Evolutionary conservation across 1,284 basidiomycete species (phyloP).

Genomic region (Boletellus sp.): DNA sequence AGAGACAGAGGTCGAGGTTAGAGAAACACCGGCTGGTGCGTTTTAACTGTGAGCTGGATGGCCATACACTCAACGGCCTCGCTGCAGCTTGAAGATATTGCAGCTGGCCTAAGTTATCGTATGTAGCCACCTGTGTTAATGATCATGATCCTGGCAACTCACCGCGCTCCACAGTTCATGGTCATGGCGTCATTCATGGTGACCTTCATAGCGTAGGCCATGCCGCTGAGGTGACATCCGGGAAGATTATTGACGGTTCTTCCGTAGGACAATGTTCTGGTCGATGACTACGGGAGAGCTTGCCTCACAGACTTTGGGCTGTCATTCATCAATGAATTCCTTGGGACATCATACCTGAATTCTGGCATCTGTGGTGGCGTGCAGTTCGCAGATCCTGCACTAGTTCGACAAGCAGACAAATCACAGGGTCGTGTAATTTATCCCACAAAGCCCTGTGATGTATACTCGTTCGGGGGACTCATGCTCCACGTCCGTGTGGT

Average conservation of each 20-base stretch:
- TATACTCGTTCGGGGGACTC: conserved; percentile 34
- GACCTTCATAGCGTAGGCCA: conserved; percentile 28
- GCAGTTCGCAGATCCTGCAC: conserved; percentile 37
- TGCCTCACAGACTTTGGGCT: conserved; percentile 37
- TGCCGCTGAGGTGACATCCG: not conserved
- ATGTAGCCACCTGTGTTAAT: conserved; percentile 7
- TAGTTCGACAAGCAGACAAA: conserved; percentile 16
- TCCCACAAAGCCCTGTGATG: conserved; percentile 27
- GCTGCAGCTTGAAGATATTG: conserved; percentile 24
- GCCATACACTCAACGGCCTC: not conserved
- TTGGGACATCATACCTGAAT: conserved; percentile 33
- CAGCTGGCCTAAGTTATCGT: conserved; percentile 28
- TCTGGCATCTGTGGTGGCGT: conserved; percentile 31
- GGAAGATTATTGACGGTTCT: not conserved
- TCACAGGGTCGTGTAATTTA: conserved; percentile 2
- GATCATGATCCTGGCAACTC: not conserved
- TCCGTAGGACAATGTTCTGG: conserved; percentile 28
- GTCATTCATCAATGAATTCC: conserved; percentile 32
- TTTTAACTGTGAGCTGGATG: not conserved
- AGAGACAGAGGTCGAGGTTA: not conserved
- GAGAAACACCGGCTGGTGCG: conserved; percentile 19
- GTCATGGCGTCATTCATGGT: conserved; percentile 20
- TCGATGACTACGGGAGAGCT: conserved; percentile 23
- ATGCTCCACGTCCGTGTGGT: conserved; percentile 24
- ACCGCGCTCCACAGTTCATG: conserved; percentile 19